A percentile compares a stretch with the other conserved stretches of the same genome.
phyloP scores from a whole-genome alignment of 2,329 filamentous ascomycete species.

The Claviceps pusilla region DNA sequence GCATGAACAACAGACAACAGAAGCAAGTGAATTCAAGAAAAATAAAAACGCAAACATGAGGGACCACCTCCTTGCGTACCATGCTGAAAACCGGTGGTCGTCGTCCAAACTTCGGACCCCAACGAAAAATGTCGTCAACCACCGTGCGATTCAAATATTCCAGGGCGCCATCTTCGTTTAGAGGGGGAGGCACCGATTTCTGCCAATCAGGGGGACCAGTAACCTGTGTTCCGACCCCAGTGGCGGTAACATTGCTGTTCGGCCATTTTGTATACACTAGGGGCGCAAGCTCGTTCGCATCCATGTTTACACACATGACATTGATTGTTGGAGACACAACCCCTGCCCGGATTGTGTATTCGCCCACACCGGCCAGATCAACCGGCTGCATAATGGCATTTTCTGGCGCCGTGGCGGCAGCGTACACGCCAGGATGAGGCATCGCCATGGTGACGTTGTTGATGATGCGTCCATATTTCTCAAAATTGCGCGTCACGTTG shows the following conservation, averaged over 20 bases:
- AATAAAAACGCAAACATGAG: background rate
- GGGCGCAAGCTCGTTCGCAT: slow-evolving; percentile 41
- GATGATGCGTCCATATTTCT: slow-evolving; percentile 39
- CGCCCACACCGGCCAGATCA: slow-evolving; percentile 48
- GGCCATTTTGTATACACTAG: slow-evolving; percentile 52
- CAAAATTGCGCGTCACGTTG: slow-evolving; percentile 36
- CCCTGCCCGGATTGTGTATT: slow-evolving; percentile 52
- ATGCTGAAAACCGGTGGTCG: slow-evolving; percentile 37
- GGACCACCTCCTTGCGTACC: slow-evolving; percentile 14
- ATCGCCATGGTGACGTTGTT: slow-evolving; percentile 67
- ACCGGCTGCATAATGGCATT: slow-evolving; percentile 59
- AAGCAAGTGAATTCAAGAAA: no score
- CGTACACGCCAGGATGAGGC: slow-evolving; percentile 55
- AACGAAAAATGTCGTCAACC: slow-evolving; percentile 57
- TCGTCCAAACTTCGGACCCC: slow-evolving; percentile 38
- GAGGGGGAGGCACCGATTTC: slow-evolving; percentile 20
- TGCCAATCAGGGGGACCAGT: slow-evolving; percentile 20
- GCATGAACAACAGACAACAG: no score
- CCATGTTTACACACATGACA: slow-evolving; percentile 57
- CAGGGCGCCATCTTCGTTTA: slow-evolving; percentile 10
- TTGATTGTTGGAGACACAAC: slow-evolving; percentile 58
- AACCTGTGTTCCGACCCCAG: slow-evolving; percentile 19
- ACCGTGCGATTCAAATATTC: slow-evolving; percentile 39
- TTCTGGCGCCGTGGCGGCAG: slow-evolving; percentile 41
- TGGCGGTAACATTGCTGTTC: slow-evolving; percentile 18